Conservation (phyloP, 2,329 filamentous ascomycete species). For the Aureobasidium sp. region DNA sequence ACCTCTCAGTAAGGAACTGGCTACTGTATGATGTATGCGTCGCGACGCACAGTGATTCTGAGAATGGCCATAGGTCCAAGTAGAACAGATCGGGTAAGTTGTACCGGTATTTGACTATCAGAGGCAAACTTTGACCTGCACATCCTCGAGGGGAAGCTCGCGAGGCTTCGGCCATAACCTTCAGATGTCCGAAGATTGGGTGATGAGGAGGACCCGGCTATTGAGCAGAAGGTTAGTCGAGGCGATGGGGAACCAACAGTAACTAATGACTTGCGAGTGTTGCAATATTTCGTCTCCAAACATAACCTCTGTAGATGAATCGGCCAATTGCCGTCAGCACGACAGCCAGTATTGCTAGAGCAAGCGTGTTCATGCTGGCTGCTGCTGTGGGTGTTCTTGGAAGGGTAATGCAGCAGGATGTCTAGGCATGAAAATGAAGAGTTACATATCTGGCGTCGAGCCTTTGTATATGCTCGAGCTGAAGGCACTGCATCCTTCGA, state of each 20-base stretch:
- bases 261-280: background rate
- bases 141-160: conserved; percentile 25
- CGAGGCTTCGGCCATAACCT: conserved; percentile 29
- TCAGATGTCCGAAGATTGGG: conserved; percentile 34
- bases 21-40: conserved; percentile 30
- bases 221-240: background rate
- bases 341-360: conserved; percentile 20
- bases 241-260: too few relatives aligned
- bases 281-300: conserved; percentile 5
- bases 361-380: conserved; percentile 3
- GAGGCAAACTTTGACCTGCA: conserved; percentile 29
- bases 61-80: conserved; percentile 37
- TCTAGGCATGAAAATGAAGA: background rate
- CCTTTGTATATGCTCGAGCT: background rate
- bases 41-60: conserved; percentile 27
- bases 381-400: background rate
- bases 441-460: background rate
- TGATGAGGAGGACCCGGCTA: conserved; percentile 34
- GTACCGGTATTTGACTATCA: conserved; percentile 29
- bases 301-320: conserved; percentile 20
- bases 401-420: background rate
- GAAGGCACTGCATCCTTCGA: background rate
- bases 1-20: conserved; percentile 28
- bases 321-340: conserved; percentile 17
- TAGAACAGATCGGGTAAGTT: conserved; percentile 33